Conservation (phyloP, 768 basidiomycete genomes). For the Mycena belliarum region DNA sequence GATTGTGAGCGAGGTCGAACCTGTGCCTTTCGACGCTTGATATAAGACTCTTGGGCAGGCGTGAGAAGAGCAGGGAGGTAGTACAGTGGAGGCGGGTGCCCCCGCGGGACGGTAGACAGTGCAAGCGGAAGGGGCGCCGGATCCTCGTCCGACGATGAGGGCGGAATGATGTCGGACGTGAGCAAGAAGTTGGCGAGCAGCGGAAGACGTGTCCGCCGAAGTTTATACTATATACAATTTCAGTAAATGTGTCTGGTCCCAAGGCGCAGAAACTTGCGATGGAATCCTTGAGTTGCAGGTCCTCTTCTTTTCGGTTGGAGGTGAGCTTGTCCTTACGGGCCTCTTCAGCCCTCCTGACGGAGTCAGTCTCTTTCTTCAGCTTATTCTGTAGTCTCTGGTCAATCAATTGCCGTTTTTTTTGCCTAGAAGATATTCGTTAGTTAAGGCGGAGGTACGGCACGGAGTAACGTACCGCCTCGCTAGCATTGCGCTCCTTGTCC, state of each 20-base stretch:
- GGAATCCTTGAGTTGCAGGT: conserved; percentile 77
- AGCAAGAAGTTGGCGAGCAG: conserved; percentile 72
- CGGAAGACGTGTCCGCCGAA: conserved; percentile 71
- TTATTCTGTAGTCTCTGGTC: conserved; percentile 86
- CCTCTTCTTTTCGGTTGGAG: conserved; percentile 81
- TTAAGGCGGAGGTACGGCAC: neutral
- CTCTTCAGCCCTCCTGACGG: conserved; percentile 83
- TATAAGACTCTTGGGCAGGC: conserved; percentile 68
- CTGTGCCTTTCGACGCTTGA: conserved; percentile 62
- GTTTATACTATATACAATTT: conserved; percentile 56
- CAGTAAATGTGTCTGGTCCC: neutral
- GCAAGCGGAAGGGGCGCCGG: conserved; percentile 34
- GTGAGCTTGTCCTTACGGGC: conserved; percentile 79
- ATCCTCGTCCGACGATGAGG: conserved; percentile 31
- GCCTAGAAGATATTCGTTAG: conserved; percentile 47
- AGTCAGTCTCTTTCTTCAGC: conserved; percentile 81
- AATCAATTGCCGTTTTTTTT: conserved; percentile 79
- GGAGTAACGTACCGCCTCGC: conserved; percentile 64
- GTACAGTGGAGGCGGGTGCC: conserved; percentile 76
- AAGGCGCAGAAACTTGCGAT: conserved; percentile 51
- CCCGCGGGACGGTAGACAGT: conserved; percentile 53
- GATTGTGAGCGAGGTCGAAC: conserved; percentile 35
- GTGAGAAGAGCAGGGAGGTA: conserved; percentile 74
- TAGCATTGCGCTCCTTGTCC: conserved; percentile 82
- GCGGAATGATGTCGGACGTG: conserved; percentile 69